These are phyloP conservation scores for Durotheca rogersii DNA, from an alignment of 495 filamentous ascomycete species.

Conservation along the genomic window DNA sequence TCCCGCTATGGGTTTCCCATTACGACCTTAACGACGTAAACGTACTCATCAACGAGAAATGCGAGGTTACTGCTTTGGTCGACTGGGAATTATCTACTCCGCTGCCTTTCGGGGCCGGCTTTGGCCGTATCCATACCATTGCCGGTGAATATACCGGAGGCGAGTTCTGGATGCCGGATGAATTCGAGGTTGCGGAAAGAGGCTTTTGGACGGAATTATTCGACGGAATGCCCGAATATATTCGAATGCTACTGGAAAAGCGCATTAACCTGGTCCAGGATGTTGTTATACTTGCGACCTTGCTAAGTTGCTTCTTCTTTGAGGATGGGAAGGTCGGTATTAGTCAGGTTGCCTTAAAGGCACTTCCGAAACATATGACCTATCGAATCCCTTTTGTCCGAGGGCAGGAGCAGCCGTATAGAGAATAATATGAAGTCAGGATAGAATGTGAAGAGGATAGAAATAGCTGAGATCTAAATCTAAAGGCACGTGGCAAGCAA, in stretches of 20 bases:
- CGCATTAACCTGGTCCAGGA: conserved; percentile 27
- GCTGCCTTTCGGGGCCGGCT: conserved; percentile 38
- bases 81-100: conserved; percentile 41
- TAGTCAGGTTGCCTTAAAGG: conserved; percentile 14
- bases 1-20: conserved; percentile 36
- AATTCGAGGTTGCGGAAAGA: conserved; percentile 35
- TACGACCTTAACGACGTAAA: conserved; percentile 40
- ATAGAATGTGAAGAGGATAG: too few relatives aligned
- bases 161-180: conserved; percentile 37
- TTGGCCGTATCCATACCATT: conserved; percentile 38
- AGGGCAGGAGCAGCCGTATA: conserved; percentile 27
- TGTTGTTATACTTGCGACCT: conserved; percentile 30
- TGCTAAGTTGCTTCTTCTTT: conserved; percentile 30
- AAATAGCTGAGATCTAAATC: too few relatives aligned
- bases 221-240: conserved; percentile 17
- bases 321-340: conserved; percentile 26
- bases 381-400: conserved; percentile 32
- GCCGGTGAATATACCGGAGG: conserved; percentile 34
- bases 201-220: conserved; percentile 32
- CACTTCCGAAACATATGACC: conserved; percentile 29
- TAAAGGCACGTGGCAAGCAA: too few relatives aligned
- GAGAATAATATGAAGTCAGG: too few relatives aligned
- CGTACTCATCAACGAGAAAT: conserved; percentile 37
- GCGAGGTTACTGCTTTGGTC: conserved; percentile 34
- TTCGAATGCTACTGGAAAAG: conserved; percentile 15